Percentiles rank a stretch among this genome's conserved stretches.
Evolutionary conservation across 495 filamentous ascomycete genomes (phyloP).

Genomic region (Extremus antarcticus): DNA sequence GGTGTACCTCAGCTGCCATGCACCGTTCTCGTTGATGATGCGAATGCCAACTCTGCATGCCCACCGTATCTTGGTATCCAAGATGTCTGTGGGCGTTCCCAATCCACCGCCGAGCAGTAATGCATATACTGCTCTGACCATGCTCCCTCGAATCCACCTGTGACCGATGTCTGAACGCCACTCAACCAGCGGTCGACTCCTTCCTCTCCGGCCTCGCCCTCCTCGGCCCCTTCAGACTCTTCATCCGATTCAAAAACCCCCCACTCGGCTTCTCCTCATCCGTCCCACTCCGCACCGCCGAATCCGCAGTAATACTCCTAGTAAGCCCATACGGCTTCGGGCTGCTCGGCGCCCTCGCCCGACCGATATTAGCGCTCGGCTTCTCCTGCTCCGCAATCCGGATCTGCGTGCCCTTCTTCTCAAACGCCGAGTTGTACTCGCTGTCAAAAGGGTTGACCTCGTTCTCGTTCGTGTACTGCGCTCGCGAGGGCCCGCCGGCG

Average conservation of each 20-base stretch:
- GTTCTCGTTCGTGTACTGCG: slow-evolving; percentile 24
- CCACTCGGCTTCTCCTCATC: slow-evolving; percentile 45
- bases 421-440: slow-evolving; percentile 66
- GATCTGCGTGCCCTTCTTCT: slow-evolving; percentile 55
- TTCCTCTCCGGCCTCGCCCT: slow-evolving; percentile 17
- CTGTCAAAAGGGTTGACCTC: slow-evolving; percentile 81
- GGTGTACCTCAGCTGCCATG: neutral
- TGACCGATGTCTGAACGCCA: neutral
- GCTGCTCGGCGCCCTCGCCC: slow-evolving; percentile 49
- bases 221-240: slow-evolving; percentile 29
- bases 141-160: neutral
- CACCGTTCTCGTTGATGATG: neutral
- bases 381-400: slow-evolving; percentile 41
- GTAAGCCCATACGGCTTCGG: slow-evolving; percentile 38
- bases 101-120: no score
- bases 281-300: slow-evolving; percentile 47
- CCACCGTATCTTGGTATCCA: neutral
- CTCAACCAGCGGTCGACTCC: slow-evolving; percentile 2
- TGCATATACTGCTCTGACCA: no score
- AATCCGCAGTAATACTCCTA: slow-evolving; percentile 16
- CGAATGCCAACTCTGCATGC: neutral
- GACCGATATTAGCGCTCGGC: slow-evolving; percentile 22
- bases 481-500: slow-evolving; percentile 11
- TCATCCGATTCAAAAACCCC: slow-evolving; percentile 77
- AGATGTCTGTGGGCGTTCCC: no score